phyloP scores from a whole-genome alignment of 148 eudicot species.

The Spergularia marina region DNA sequence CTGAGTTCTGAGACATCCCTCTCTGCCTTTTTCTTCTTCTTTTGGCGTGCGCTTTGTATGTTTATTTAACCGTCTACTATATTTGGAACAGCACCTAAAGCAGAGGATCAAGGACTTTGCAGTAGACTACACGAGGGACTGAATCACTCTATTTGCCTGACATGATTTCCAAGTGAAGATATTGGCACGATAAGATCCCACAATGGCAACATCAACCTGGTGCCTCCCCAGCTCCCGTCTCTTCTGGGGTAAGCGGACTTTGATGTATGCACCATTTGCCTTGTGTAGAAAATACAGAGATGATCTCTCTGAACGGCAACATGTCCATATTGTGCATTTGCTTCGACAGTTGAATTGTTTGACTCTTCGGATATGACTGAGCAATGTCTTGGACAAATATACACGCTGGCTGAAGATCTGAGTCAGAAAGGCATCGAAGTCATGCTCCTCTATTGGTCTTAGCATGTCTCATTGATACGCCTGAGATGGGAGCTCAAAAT shows the following conservation, averaged over 20 bases:
- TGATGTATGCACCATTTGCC: too few relatives aligned
- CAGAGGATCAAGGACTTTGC: conserved; percentile 75
- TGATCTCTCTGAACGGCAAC: too few relatives aligned
- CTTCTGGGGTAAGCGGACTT: neutral
- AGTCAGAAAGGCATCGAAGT: neutral
- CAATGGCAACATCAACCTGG: neutral
- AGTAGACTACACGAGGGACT: conserved; percentile 41
- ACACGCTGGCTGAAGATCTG: neutral
- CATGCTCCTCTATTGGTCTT: neutral
- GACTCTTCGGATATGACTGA: too few relatives aligned
- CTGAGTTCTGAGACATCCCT: neutral
- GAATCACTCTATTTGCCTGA: conserved; percentile 10
- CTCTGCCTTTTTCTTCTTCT: neutral
- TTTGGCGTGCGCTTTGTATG: neutral
- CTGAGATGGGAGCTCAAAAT: neutral
- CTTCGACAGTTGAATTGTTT: too few relatives aligned
- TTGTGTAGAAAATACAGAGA: too few relatives aligned
- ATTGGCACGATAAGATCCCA: neutral
- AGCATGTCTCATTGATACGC: neutral
- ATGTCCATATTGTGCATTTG: too few relatives aligned
- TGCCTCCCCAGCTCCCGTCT: neutral
- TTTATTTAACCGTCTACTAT: conserved; percentile 2
- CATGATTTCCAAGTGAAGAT: conserved; percentile 6
- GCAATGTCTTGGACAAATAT: neutral
- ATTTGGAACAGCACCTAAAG: conserved; percentile 62